These are phyloP conservation scores for Bipolaris gigantea DNA, from an alignment of 2,329 filamentous ascomycete genomes.

Conservation along the genomic window DNA sequence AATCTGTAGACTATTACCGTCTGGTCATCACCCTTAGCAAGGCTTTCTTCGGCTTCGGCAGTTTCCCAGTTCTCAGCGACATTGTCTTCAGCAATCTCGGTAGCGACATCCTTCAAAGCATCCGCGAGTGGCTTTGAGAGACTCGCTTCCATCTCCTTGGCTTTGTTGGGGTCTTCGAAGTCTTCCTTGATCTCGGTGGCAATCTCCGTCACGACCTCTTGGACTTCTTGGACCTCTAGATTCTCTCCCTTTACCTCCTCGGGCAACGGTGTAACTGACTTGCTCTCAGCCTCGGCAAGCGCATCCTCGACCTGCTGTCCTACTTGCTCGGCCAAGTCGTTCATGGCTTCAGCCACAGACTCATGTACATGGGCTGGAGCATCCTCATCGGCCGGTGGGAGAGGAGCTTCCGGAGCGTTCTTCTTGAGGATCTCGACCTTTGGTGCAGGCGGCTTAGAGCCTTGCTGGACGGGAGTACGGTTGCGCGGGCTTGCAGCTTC, in stretches of 20 bases:
- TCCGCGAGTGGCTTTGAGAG: conserved; percentile 58
- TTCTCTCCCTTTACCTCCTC: conserved; percentile 42
- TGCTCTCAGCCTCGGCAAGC: conserved; percentile 53
- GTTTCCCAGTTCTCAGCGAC: conserved; percentile 92
- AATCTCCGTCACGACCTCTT: conserved; percentile 57
- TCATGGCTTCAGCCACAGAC: conserved; percentile 71
- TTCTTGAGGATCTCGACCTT: conserved; percentile 53
- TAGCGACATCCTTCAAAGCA: conserved; percentile 60
- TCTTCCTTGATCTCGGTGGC: conserved; percentile 49
- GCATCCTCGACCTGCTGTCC: conserved; percentile 67
- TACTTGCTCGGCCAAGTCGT: conserved; percentile 63
- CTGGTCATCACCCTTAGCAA: conserved; percentile 66
- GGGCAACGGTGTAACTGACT: conserved; percentile 48
- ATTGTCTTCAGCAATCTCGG: conserved; percentile 57
- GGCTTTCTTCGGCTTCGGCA: conserved; percentile 72
- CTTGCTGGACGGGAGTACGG: conserved; percentile 36
- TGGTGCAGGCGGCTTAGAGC: conserved; percentile 24
- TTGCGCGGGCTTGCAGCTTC: conserved; percentile 67
- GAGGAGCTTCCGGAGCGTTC: conserved; percentile 46
- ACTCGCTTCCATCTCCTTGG: conserved; percentile 56
- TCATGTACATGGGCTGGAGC: conserved; percentile 50
- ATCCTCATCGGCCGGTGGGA: conserved; percentile 24
- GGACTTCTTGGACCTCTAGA: conserved; percentile 56
- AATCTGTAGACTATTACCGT: conserved; percentile 89
- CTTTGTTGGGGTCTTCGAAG: conserved; percentile 58